Base-by-base conservation (phyloP, 352 stramenopile genomes). In the Globisporangium acanthophoron region DNA sequence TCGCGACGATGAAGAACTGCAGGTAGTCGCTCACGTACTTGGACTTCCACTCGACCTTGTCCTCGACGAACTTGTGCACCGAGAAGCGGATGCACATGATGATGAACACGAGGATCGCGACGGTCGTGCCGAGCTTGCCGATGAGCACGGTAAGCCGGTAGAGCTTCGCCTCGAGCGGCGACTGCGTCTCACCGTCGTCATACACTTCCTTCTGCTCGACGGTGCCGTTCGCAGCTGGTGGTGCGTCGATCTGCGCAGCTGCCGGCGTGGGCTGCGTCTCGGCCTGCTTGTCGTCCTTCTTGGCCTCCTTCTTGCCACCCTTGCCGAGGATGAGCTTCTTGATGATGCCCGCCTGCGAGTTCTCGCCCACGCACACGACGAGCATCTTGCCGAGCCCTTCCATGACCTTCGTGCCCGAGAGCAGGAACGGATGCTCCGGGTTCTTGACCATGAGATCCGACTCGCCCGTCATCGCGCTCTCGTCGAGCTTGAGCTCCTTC, bases 361-460 rank as follows among this genome's bases (percentile, higher is more conserved):
- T 85, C 53, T 92, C 87, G 20, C 96, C 96, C 7, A 98, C 95
- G 31, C 89, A 95, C 11, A 97, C 75, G 8, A 97, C 92, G 37
- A 99, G 70, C 81, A 98, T 97, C 62, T 87, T 85, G 33, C 80
- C 89, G 6, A 93, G 78, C 6, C 96, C 96, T 50, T 96, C 87
- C 70, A 96, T 97, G 27, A 97, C 87, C 41, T 96, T 97, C 21
- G 92, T 98, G 24, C 95, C 96, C 1, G 89, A 98, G 20, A 98
- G 78, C 15, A 98, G 65, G 67, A 98, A 98, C 18, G 91, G 89
- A 64, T 96, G 92, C n/a, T 88, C 74, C 0, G 64, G 62, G 51
- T 76, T 80, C 66, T 97, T 98, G 20, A 63, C 56, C 46, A 98
- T 66, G 27, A 97, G 67, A 20, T 97, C 85, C 0, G 91, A 91